These are phyloP conservation scores for Trichoderma orchidacearum DNA, from an alignment of 495 filamentous ascomycete species.

Conservation along the genomic window DNA sequence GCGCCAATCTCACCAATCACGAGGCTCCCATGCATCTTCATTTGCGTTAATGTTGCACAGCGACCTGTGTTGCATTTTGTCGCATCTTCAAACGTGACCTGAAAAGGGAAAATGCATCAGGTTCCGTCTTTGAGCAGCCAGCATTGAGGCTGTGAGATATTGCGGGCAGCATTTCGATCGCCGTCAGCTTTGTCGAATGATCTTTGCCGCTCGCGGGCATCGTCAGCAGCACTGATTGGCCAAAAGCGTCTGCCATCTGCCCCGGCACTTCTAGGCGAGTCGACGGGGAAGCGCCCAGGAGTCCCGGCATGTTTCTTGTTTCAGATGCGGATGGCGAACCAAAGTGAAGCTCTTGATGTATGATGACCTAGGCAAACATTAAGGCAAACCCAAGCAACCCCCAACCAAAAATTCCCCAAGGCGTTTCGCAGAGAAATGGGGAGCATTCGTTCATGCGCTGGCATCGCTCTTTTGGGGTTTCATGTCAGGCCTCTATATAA, in stretches of 20 bases:
- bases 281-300: not conserved
- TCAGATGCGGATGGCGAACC: not conserved
- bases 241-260: not conserved
- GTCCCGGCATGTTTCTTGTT: not conserved
- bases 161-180: not conserved
- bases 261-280: not conserved
- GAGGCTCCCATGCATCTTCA: not conserved
- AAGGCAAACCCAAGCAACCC: not conserved
- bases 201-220: not conserved
- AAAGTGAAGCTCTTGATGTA: not conserved
- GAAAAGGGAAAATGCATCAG: not conserved
- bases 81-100: not conserved
- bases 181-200: not conserved
- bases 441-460: not conserved
- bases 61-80: too few species aligned
- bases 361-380: not conserved
- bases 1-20: not conserved
- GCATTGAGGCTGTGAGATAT: not conserved
- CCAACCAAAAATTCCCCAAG: not conserved
- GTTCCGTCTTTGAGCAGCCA: not conserved
- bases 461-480: not conserved
- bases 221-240: not conserved
- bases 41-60: too few species aligned
- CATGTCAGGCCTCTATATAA: not conserved
- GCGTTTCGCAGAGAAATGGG: not conserved